Evolutionary conservation across 441 rosid species (phyloP).

Genomic region (Pelargonium australe): DNA sequence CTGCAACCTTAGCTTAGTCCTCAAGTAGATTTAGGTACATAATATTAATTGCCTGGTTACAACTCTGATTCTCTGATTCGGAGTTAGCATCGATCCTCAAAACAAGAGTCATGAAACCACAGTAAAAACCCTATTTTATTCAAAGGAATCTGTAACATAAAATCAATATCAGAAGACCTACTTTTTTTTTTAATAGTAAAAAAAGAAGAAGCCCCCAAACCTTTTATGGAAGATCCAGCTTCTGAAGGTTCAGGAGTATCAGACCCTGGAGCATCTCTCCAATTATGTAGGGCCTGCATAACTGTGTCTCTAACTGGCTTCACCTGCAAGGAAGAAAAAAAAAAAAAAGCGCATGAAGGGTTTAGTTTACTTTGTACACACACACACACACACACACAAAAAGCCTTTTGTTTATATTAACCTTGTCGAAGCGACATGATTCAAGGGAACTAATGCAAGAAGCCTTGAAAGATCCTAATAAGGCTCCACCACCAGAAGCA

Average conservation of each 20-base stretch:
- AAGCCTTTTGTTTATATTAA: too few relatives aligned
- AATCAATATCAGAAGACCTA: not conserved
- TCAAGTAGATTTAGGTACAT: too few relatives aligned
- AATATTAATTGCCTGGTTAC: too few relatives aligned
- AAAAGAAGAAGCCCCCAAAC: constrained; percentile 29
- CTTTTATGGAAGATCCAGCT: constrained; percentile 73
- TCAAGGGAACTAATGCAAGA: constrained; percentile 72
- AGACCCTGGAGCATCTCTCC: constrained; percentile 64
- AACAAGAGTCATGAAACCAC: too few relatives aligned
- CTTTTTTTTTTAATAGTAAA: constrained; percentile 4
- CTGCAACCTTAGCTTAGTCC: too few relatives aligned
- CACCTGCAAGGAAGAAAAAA: constrained; percentile 36
- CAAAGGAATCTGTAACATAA: too few relatives aligned
- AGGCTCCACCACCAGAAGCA: constrained; percentile 62
- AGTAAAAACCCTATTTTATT: too few relatives aligned
- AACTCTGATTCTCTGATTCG: too few relatives aligned
- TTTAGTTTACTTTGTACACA: too few relatives aligned
- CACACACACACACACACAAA: too few relatives aligned
- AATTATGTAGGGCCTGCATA: constrained; percentile 58
- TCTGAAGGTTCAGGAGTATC: constrained; percentile 68
- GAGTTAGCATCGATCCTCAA: too few relatives aligned
- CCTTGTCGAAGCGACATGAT: constrained; percentile 95
- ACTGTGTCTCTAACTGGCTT: constrained; percentile 89
- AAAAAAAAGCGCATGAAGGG: too few relatives aligned
- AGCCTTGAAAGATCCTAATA: constrained; percentile 57